A percentile compares a stretch with the other conserved stretches of the same genome.
phyloP scores from a whole-genome alignment of 2,329 filamentous ascomycete species.

The Sordariomycetes sp. region DNA sequence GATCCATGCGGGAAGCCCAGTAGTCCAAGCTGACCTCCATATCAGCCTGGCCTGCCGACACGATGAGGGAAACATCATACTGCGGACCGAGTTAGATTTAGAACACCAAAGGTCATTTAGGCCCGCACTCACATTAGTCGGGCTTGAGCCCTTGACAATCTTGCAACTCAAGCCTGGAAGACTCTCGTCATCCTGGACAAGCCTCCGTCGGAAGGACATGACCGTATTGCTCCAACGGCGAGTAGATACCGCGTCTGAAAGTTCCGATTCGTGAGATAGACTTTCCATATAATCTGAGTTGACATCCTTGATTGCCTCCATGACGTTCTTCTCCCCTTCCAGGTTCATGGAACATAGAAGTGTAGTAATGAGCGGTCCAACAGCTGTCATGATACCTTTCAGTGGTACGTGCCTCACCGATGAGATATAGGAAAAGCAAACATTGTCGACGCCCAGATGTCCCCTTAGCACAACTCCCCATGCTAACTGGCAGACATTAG shows the following conservation, averaged over 20 bases:
- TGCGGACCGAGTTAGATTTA: background rate
- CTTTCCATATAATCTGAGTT: constrained; percentile 4
- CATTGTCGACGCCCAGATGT: constrained; percentile 3
- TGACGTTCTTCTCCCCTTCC: constrained; percentile 2
- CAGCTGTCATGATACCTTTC: constrained; percentile 6
- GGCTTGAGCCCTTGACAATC: constrained; percentile 4
- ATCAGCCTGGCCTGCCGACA: constrained; percentile 4
- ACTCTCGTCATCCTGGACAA: constrained; percentile 3
- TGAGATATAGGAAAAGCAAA: constrained; percentile 5
- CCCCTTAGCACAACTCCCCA: constrained; percentile 5
- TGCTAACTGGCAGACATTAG: constrained; percentile 4
- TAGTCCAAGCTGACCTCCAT: constrained; percentile 4
- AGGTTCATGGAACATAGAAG: constrained; percentile 5
- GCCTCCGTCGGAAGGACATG: constrained; percentile 5
- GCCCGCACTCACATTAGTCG: constrained; percentile 6
- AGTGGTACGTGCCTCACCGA: constrained; percentile 4
- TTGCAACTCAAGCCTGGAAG: constrained; percentile 4
- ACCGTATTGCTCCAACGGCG: constrained; percentile 5
- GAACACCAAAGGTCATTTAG: no score
- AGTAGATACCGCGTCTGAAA: constrained; percentile 2
- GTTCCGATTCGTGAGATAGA: constrained; percentile 4
- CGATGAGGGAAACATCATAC: constrained; percentile 5
- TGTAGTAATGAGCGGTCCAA: constrained; percentile 5
- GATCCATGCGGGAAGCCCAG: constrained; percentile 5
- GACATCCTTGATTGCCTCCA: constrained; percentile 4